Conservation (phyloP, 2,329 filamentous ascomycete species). For the Aureobasidium sp. region DNA sequence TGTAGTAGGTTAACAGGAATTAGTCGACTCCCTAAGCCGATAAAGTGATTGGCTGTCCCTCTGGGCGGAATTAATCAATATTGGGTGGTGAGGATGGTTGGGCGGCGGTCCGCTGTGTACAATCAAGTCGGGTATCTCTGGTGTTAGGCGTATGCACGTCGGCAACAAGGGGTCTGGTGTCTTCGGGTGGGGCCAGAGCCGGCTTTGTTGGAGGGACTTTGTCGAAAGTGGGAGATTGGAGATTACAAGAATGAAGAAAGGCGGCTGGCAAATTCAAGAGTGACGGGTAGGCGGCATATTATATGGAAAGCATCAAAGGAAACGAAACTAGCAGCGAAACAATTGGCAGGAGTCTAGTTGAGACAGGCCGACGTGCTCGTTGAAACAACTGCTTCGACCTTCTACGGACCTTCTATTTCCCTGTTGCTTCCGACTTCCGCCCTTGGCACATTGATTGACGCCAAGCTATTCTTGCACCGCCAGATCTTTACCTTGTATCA, state of each 20-base stretch:
- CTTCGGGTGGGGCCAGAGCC: not conserved
- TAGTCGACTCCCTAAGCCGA: not conserved
- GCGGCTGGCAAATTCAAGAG: not conserved
- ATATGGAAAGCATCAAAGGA: not conserved
- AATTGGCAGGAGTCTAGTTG: not conserved
- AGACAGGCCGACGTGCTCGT: not conserved
- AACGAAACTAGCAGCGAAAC: not conserved
- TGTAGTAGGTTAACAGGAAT: not conserved
- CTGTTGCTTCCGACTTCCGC: not conserved
- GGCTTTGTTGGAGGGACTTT: not conserved
- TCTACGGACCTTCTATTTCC: not conserved
- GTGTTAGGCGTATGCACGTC: constrained; percentile 4
- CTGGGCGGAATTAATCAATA: not conserved
- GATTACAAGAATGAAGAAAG: not conserved
- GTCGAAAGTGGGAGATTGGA: not conserved
- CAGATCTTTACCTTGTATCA: not conserved
- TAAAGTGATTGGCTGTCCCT: constrained; percentile 4
- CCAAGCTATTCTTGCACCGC: not conserved
- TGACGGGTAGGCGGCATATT: not conserved
- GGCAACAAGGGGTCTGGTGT: not conserved
- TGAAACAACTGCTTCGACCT: not conserved
- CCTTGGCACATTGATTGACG: not conserved
- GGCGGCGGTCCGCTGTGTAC: not conserved
- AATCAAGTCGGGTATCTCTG: not conserved
- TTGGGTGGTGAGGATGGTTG: not conserved